Conservation (phyloP, 495 filamentous ascomycete genomes). For the Neurospora sp. region DNA sequence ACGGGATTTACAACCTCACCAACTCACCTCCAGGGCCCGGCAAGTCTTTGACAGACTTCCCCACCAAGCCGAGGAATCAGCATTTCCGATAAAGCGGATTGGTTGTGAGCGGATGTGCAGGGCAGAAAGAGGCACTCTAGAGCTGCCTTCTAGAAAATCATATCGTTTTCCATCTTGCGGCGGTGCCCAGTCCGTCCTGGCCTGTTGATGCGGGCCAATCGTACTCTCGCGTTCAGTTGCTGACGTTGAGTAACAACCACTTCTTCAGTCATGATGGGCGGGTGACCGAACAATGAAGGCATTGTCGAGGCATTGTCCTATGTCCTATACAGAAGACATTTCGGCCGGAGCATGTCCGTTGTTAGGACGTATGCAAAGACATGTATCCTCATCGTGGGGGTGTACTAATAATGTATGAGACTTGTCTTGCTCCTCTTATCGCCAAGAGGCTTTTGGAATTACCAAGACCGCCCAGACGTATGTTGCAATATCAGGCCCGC, state of each 20-base stretch:
- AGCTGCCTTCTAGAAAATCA: not conserved
- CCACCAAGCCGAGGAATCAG: not conserved
- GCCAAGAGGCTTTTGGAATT: slow-evolving; percentile 17
- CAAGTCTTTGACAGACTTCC: not conserved
- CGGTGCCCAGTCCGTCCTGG: not conserved
- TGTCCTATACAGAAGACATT: not conserved
- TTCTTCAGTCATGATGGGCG: not conserved
- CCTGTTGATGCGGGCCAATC: not conserved
- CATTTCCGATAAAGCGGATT: not conserved
- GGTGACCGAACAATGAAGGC: not conserved
- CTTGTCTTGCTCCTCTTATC: not conserved
- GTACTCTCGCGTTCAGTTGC: not conserved
- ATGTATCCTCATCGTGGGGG: not conserved
- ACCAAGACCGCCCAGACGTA: slow-evolving; percentile 13
- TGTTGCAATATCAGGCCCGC: slow-evolving; percentile 16
- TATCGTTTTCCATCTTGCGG: not conserved
- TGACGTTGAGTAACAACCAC: not conserved
- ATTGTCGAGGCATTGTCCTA: not conserved
- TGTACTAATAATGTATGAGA: slow-evolving; percentile 2
- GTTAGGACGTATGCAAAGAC: not conserved
- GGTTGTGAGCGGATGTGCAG: not conserved
- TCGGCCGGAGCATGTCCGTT: not conserved
- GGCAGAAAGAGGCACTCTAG: not conserved
- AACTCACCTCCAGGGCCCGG: not conserved
- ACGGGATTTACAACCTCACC: not conserved